Percentiles rank a stretch among this genome's conserved stretches.
phyloP scores from a whole-genome alignment of 2,329 filamentous ascomycete species.

The Hypomyces rosellus region DNA sequence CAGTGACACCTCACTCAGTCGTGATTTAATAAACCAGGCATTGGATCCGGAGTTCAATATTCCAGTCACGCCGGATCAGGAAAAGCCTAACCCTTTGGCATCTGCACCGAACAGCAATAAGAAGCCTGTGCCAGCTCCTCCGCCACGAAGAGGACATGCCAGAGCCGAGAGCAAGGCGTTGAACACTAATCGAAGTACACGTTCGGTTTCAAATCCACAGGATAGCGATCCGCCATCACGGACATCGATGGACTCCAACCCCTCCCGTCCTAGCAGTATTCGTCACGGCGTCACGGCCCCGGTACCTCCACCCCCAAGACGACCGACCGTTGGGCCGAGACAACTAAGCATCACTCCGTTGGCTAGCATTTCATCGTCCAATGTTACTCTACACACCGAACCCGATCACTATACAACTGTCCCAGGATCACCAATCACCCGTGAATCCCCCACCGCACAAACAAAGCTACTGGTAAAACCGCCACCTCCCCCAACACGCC shows the following conservation, averaged over 20 bases:
- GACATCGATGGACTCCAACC: constrained; percentile 45
- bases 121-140: constrained; percentile 44
- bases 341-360: constrained; percentile 19
- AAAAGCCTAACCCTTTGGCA: constrained; percentile 17
- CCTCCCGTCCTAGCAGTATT: constrained; percentile 40
- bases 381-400: constrained; percentile 11
- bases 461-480: constrained; percentile 25
- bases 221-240: constrained; percentile 37
- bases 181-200: constrained; percentile 14
- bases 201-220: constrained; percentile 10
- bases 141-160: constrained; percentile 42
- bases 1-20: constrained; percentile 47
- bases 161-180: constrained; percentile 38
- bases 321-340: constrained; percentile 36
- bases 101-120: constrained; percentile 30
- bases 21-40: constrained; percentile 45
- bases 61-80: constrained; percentile 29
- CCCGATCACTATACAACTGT: constrained; percentile 15
- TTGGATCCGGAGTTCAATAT: constrained; percentile 21
- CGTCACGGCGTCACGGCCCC: constrained; percentile 38
- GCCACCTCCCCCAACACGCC: constrained; percentile 40
- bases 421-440: constrained; percentile 11
- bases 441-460: neutral
- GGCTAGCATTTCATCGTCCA: constrained; percentile 13
- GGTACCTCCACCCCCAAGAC: constrained; percentile 50